These are phyloP conservation scores for Lomentospora prolificans DNA, from an alignment of 2,329 filamentous ascomycete species.

Conservation along the genomic window DNA sequence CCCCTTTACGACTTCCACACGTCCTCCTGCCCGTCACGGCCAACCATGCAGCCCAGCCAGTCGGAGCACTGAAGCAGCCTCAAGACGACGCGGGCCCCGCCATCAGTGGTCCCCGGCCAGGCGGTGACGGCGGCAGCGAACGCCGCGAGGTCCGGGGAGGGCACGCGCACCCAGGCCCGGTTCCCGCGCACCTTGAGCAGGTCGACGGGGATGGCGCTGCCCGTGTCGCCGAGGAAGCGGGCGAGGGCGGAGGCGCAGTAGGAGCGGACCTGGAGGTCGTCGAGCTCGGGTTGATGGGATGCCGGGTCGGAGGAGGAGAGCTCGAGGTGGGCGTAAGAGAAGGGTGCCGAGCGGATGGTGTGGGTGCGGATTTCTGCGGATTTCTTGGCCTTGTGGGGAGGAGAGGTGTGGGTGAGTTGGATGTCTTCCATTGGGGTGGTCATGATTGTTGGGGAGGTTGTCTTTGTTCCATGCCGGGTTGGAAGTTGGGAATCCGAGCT, in stretches of 20 bases:
- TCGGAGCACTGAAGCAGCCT: constrained; percentile 48
- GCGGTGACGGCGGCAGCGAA: constrained; percentile 58
- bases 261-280: constrained; percentile 51
- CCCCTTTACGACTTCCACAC: constrained; percentile 33
- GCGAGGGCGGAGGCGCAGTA: constrained; percentile 54
- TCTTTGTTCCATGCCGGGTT: neutral
- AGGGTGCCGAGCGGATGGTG: constrained; percentile 41
- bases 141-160: constrained; percentile 46
- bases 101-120: constrained; percentile 42
- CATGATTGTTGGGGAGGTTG: neutral
- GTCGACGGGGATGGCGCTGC: constrained; percentile 58
- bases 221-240: constrained; percentile 61
- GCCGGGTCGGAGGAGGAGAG: constrained; percentile 24
- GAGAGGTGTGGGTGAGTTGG: neutral
- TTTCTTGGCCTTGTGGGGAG: constrained; percentile 1
- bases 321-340: constrained; percentile 48
- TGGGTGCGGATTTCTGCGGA: constrained; percentile 29
- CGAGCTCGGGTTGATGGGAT: constrained; percentile 28
- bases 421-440: constrained; percentile 1
- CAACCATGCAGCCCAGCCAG: constrained; percentile 53
- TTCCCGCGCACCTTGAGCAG: constrained; percentile 50
- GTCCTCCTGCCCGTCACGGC: constrained; percentile 29
- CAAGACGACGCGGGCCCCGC: constrained; percentile 38
- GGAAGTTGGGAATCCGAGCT: neutral
- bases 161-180: constrained; percentile 56